Percentiles rank a stretch among this genome's conserved stretches.
Conservation (phyloP, 2,329 filamentous ascomycete genomes). For the Cadophora gregata region DNA sequence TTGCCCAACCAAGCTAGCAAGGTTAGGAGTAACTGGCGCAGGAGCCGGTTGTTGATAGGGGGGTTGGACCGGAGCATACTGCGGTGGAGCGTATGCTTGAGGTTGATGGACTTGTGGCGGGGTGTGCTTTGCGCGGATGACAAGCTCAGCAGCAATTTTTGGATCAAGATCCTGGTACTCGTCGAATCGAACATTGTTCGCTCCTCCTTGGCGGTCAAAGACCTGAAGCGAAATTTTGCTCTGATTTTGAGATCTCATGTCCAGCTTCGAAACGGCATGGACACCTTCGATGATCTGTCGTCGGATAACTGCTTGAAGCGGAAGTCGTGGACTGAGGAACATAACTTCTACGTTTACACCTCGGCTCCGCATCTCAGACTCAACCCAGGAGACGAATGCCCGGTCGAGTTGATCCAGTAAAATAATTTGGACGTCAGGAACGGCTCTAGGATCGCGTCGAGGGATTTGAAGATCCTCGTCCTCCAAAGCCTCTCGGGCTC, state of each 20-base stretch:
- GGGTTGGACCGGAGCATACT: constrained; percentile 38
- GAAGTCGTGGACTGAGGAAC: constrained; percentile 77
- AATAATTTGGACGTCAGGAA: constrained; percentile 90
- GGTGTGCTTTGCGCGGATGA: constrained; percentile 70
- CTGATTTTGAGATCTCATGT: constrained; percentile 69
- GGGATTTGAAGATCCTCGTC: constrained; percentile 74
- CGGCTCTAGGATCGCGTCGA: constrained; percentile 72
- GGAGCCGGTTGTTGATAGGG: constrained; percentile 45
- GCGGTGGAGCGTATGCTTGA: constrained; percentile 45
- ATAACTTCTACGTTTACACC: constrained; percentile 80
- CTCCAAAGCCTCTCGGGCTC: constrained; percentile 61
- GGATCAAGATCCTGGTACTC: constrained; percentile 87
- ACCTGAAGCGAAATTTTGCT: constrained; percentile 82
- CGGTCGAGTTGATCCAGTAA: constrained; percentile 78
- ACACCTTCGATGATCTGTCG: constrained; percentile 90
- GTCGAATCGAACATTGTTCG: constrained; percentile 79
- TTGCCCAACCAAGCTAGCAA: constrained; percentile 69
- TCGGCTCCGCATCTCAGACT: constrained; percentile 74
- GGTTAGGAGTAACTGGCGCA: constrained; percentile 53
- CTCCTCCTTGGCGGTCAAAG: constrained; percentile 80
- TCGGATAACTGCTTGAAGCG: constrained; percentile 79
- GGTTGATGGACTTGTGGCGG: constrained; percentile 31
- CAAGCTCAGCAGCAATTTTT: constrained; percentile 78
- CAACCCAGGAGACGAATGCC: constrained; percentile 84
- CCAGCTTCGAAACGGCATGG: constrained; percentile 80